Evolutionary conservation across 371 early-diverging fungal genomes (phyloP), one percentile per base, ranked within the genome.

Genomic region (Nematocida homosporus): DNA sequence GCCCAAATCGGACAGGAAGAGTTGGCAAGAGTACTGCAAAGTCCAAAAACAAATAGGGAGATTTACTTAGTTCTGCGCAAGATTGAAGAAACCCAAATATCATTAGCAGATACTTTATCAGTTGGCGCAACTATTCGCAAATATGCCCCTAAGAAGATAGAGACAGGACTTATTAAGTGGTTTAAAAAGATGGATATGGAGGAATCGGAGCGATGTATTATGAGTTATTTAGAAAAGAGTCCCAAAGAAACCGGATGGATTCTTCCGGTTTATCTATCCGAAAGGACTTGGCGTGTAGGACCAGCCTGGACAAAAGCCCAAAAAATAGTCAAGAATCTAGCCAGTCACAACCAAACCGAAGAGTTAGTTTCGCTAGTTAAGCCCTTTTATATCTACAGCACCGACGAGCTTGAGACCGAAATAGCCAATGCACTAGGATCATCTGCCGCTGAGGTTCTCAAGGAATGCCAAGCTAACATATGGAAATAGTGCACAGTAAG

Each of bases 331-430:
- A 3, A 23, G 4, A 20, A 56, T 5, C 40, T 40, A 8, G 29
- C 60, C n/a, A 30, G 23, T 25, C 32, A 51, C 41, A 56, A 56
- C 10, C 50, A 68, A n/a, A 23, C 48, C 10, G 59, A 56, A 3
- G 29, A 20, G 32, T 35, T 30, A 0, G 56, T 68, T 34, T n/a
- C 5, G 20, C 35, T 59, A 8, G 48, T 68, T n/a, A 68, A 30
- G 32, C 59, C 69, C 37, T 8, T 68, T 20, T 68, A 68, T 32
- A 68, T 68, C 20, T 30, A 68, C 47, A 68, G 69, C 60, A 44
- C 57, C 1, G 69, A 68, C 8, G 59, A 68, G 27, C 18, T 59
- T 18, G 69, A 68, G 51, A 38, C 48, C n/a, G 16, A 8, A 27
- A 64, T 64, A 13, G 37, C 34, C 8, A 42, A 38, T 4, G 13